Conservation (phyloP, 1,139 yeast genomes). For the Geotrichum macrosporum region DNA sequence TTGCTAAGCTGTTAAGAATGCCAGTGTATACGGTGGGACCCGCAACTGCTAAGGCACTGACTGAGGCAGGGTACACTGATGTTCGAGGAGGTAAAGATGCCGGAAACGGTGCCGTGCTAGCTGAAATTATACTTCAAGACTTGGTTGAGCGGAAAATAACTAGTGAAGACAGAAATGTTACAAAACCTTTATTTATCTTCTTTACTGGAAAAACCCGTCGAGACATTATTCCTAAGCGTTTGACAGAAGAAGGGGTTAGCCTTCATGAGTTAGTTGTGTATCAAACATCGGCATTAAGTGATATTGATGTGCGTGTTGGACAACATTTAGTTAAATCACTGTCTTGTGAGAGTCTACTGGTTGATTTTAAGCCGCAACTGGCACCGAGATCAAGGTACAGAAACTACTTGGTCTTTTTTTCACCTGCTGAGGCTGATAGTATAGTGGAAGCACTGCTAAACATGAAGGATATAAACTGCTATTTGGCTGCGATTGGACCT, state of each 20-base stretch:
- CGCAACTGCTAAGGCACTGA: slow-evolving; percentile 65
- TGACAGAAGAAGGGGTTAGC: slow-evolving; percentile 45
- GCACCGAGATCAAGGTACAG: not conserved
- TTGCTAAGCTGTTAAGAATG: slow-evolving; percentile 34
- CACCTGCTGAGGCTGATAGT: slow-evolving; percentile 79
- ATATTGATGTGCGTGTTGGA: slow-evolving; percentile 21
- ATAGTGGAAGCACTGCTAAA: slow-evolving; percentile 44
- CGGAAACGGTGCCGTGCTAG: slow-evolving; percentile 73
- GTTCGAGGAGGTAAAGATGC: slow-evolving; percentile 71
- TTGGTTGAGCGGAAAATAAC: slow-evolving; percentile 24
- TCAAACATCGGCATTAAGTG: slow-evolving; percentile 50
- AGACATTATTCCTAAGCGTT: slow-evolving; percentile 69
- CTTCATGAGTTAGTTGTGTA: slow-evolving; percentile 66
- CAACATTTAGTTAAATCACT: slow-evolving; percentile 14
- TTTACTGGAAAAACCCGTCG: slow-evolving; percentile 83
- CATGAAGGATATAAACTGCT: slow-evolving; percentile 31
- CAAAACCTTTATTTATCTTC: slow-evolving; percentile 54
- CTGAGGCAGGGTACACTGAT: slow-evolving; percentile 57
- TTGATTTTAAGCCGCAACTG: not conserved
- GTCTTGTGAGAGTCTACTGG: slow-evolving; percentile 44
- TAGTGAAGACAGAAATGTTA: slow-evolving; percentile 60
- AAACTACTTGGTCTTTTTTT: slow-evolving; percentile 61
- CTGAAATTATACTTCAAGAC: slow-evolving; percentile 57
- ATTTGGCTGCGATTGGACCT: slow-evolving; percentile 86
- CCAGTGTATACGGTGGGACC: slow-evolving; percentile 89